Conservation (phyloP, 192 early-diverging fungal genomes). For the Diversispora epigaea region DNA sequence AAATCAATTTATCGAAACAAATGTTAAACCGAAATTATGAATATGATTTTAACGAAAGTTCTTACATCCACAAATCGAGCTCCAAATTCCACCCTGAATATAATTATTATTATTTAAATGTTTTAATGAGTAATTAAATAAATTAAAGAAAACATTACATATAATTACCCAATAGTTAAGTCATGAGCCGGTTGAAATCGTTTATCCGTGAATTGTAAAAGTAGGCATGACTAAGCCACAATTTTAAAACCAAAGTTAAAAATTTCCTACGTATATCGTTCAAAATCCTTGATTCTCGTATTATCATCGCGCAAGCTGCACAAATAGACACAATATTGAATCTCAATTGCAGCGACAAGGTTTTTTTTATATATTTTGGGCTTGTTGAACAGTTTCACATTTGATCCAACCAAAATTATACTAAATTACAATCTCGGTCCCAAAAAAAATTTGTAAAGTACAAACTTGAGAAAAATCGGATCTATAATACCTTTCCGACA, state of each 20-base stretch:
- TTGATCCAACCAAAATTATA: neutral
- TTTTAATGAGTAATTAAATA: neutral
- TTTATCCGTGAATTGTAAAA: conserved; percentile 81
- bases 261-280: neutral
- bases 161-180: conserved; percentile 72
- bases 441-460: neutral
- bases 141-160: neutral
- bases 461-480: neutral
- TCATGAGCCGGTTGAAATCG: conserved; percentile 80
- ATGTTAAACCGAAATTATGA: too few relatives aligned
- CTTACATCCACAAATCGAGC: conserved; percentile 69
- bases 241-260: conserved; percentile 14
- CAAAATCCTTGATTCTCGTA: neutral
- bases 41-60: neutral
- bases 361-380: neutral
- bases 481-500: conserved; percentile 64
- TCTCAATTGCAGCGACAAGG: neutral
- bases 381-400: neutral
- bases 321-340: neutral
- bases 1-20: too few relatives aligned
- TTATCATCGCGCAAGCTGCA: neutral
- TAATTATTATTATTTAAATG: neutral
- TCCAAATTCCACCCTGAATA: conserved; percentile 73
- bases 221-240: conserved; percentile 60
- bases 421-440: neutral